A percentile compares a stretch with the other conserved stretches of the same genome.
Conservation (phyloP, 495 filamentous ascomycete genomes). For the Polyplosphaeria fusca region DNA sequence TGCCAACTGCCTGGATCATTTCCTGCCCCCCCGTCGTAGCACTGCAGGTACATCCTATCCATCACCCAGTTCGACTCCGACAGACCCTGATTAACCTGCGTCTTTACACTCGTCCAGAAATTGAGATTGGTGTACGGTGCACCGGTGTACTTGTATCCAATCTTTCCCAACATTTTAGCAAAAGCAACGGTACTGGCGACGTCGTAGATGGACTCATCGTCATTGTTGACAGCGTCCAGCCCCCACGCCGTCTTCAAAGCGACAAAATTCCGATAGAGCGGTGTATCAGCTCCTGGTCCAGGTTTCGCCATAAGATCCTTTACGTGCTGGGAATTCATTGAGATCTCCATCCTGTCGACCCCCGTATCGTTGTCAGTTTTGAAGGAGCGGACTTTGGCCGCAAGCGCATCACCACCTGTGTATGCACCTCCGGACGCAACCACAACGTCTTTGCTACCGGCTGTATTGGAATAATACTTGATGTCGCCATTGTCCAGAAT, state of each 20-base stretch:
- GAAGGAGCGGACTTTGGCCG: constrained; percentile 12
- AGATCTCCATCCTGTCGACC: constrained; percentile 9
- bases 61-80: not conserved
- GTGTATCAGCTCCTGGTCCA: constrained; percentile 1
- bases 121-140: constrained; percentile 7
- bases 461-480: constrained; percentile 15
- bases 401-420: constrained; percentile 8
- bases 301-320: constrained; percentile 4
- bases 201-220: constrained; percentile 14
- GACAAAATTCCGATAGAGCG: constrained; percentile 1
- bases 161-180: constrained; percentile 8
- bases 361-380: constrained; percentile 10
- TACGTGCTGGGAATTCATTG: constrained; percentile 14
- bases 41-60: constrained; percentile 12
- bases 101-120: constrained; percentile 3
- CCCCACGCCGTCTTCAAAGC: constrained; percentile 11
- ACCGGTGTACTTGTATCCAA: constrained; percentile 12
- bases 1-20: constrained; percentile 10
- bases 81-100: constrained; percentile 5
- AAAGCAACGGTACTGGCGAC: constrained; percentile 9
- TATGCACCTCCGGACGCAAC: constrained; percentile 7
- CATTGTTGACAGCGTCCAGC: constrained; percentile 16
- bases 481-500: constrained; percentile 13
- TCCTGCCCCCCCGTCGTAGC: constrained; percentile 12
- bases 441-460: constrained; percentile 5